These are phyloP conservation scores for Podospora appendiculata DNA, from an alignment of 495 filamentous ascomycete genomes.

Conservation along the genomic window DNA sequence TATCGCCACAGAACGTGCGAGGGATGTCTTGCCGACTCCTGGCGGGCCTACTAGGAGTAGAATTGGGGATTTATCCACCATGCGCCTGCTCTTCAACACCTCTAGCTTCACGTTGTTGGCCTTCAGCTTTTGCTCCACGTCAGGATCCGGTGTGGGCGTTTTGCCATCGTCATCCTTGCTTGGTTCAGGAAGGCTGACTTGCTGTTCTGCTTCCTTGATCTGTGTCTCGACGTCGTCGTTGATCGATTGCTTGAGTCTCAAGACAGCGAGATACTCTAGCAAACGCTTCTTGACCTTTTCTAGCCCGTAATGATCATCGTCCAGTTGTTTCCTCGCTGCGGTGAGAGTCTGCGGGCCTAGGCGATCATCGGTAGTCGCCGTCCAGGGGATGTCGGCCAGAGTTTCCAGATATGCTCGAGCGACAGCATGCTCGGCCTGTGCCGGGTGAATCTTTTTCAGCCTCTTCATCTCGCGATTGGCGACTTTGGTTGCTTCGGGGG, in stretches of 20 bases:
- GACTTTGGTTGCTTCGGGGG: slow-evolving; percentile 64
- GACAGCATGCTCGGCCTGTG: slow-evolving; percentile 91
- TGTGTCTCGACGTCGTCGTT: slow-evolving; percentile 73
- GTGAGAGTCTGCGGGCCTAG: slow-evolving; percentile 75
- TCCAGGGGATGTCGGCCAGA: slow-evolving; percentile 91
- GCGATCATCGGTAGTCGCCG: slow-evolving; percentile 74
- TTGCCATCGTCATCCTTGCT: slow-evolving; percentile 16
- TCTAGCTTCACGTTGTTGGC: slow-evolving; percentile 54
- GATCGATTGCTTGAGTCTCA: slow-evolving; percentile 85
- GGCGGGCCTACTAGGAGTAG: slow-evolving; percentile 90
- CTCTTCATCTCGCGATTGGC: slow-evolving; percentile 83
- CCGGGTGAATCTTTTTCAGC: slow-evolving; percentile 89
- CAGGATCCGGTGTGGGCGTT: slow-evolving; percentile 16
- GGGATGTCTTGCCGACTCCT: slow-evolving; percentile 91
- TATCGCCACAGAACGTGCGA: slow-evolving; percentile 88
- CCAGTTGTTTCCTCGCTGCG: slow-evolving; percentile 78
- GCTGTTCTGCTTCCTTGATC: slow-evolving; percentile 58
- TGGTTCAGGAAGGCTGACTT: slow-evolving; percentile 39
- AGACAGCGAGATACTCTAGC: slow-evolving; percentile 90
- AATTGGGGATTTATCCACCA: slow-evolving; percentile 94
- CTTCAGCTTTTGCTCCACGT: slow-evolving; percentile 33
- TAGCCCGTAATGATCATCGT: slow-evolving; percentile 94
- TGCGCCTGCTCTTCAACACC: slow-evolving; percentile 61
- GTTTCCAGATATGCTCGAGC: slow-evolving; percentile 93
- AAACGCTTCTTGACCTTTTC: slow-evolving; percentile 97